Percentiles rank a stretch among this genome's conserved stretches.
Evolutionary conservation across 768 basidiomycete genomes (phyloP).

Genomic region (Mrakia frigida): DNA sequence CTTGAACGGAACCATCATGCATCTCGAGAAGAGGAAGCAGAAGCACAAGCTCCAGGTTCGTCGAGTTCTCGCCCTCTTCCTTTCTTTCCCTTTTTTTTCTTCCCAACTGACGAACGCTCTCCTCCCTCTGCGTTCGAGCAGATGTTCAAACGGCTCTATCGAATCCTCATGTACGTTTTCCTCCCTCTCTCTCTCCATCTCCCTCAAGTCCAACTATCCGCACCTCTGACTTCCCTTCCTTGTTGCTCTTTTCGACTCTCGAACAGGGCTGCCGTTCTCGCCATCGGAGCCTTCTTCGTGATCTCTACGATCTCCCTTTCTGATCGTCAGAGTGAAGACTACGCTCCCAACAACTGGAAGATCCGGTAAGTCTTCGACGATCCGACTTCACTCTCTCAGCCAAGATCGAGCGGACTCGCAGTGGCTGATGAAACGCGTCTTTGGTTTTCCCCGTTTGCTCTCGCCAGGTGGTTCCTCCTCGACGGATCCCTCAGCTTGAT

Average conservation of each 20-base stretch:
- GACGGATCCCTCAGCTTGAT: conserved; percentile 91
- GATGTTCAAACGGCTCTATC: conserved; percentile 54
- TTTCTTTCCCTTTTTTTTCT: too few species aligned
- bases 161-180: conserved; percentile 58
- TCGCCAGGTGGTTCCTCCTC: conserved; percentile 81
- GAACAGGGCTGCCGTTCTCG: conserved; percentile 57
- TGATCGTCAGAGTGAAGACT: conserved; percentile 86
- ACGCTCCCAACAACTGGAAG: conserved; percentile 79
- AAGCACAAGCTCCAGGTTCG: conserved; percentile 36
- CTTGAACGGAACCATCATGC: conserved; percentile 70
- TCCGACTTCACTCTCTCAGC: neutral
- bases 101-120: neutral
- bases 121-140: neutral
- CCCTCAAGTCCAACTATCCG: neutral
- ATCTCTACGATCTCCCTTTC: conserved; percentile 88
- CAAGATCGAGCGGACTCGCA: neutral
- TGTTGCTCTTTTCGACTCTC: too few species aligned
- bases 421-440: neutral
- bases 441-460: neutral
- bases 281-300: conserved; percentile 84
- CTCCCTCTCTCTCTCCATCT: neutral
- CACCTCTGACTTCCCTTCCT: neutral
- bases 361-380: neutral
- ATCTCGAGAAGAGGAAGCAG: conserved; percentile 71
- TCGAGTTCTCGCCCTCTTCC: too few species aligned